Evolutionary conservation across 2,329 filamentous ascomycete species (phyloP), one percentile per base, ranked within the genome.

Genomic region (Pseudopyricularia cyperi): DNA sequence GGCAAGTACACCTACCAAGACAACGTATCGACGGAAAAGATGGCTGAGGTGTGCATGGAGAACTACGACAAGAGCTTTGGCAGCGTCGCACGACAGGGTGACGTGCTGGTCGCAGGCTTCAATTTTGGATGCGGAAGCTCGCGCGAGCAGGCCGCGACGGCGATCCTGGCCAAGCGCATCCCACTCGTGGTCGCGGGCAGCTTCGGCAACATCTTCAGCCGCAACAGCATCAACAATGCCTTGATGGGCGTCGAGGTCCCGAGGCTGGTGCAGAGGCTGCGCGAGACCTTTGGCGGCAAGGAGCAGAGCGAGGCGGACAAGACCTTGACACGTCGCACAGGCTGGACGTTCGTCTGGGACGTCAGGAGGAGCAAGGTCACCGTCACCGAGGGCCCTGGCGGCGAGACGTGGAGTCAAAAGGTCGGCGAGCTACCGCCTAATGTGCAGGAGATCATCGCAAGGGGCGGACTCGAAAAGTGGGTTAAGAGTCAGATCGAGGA

Each of bases 11-110:
- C 90, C 0, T 97, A 97, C 68, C 88, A 94, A 63, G 90, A 97
- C 62, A 77, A 87, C 60, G 75, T 97, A 1, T 70, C 85, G 0
- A 72, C 69, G 0, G 84, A 88, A 55, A 80, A 80, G 53, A 96
- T 97, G 91, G 88, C 89, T 0, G 73, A 86, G 57, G 89, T 90
- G 0, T 90, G 86, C 67, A 96, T 97, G 89, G 78, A 85, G 64
- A 97, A 97, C 74, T 97, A 95, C 69, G 91, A 97, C 63, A 69
- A 76, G 0, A 64, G 72, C 0, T 96, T 96, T 64, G 66, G 74
- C 9, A 65, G 68, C 1, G 72, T 83, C 34, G 83, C 85, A 46
- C 76, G 77, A 57, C 63, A 78, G 0, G 82, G 80, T 48, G 90
- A 97, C 60, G 87, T 96, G 52, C 77, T 96, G 1, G 89, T 96